A percentile compares a stretch with the other conserved stretches of the same genome.
Conservation (phyloP, 2,329 filamentous ascomycete species). For the Neofusicoccum ribis region DNA sequence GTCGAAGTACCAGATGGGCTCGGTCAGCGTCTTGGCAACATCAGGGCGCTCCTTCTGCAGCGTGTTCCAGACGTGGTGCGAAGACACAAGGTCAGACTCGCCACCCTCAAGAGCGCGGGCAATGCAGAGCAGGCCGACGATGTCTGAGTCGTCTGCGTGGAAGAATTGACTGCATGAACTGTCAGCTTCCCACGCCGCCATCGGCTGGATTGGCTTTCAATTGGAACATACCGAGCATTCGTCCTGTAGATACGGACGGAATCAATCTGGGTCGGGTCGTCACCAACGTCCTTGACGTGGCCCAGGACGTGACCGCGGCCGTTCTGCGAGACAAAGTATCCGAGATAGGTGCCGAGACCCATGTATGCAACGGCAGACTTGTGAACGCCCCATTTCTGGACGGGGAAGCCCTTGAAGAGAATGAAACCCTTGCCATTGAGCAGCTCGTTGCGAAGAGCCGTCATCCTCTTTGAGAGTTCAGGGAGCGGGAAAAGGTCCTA, state of each 20-base stretch:
- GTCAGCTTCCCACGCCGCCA: conserved; percentile 10
- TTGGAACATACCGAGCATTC: conserved; percentile 59
- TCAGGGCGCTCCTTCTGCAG: conserved; percentile 75
- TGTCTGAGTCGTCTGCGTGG: conserved; percentile 79
- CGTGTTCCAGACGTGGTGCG: conserved; percentile 79
- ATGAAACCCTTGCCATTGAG: conserved; percentile 87
- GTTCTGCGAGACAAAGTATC: conserved; percentile 88
- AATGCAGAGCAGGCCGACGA: conserved; percentile 81
- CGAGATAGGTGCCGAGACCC: conserved; percentile 79
- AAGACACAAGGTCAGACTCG: conserved; percentile 77
- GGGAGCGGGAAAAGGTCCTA: conserved; percentile 63
- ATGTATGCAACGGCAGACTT: conserved; percentile 90
- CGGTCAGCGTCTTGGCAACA: conserved; percentile 71
- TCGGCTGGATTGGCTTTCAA: neutral
- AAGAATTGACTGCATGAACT: conserved; percentile 66
- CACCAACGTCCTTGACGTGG: conserved; percentile 85
- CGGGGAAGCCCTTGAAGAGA: conserved; percentile 83
- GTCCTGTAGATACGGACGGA: conserved; percentile 89
- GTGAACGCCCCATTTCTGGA: conserved; percentile 70
- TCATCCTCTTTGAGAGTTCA: conserved; percentile 55
- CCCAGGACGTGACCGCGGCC: conserved; percentile 81
- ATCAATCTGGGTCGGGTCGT: conserved; percentile 78
- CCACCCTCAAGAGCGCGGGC: conserved; percentile 77
- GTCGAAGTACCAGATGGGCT: conserved; percentile 89
- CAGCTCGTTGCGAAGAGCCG: conserved; percentile 62